Evolutionary conservation across 331 rosid genomes (phyloP), one percentile per base, ranked within the genome.

Genomic region (Quercus lobata): DNA sequence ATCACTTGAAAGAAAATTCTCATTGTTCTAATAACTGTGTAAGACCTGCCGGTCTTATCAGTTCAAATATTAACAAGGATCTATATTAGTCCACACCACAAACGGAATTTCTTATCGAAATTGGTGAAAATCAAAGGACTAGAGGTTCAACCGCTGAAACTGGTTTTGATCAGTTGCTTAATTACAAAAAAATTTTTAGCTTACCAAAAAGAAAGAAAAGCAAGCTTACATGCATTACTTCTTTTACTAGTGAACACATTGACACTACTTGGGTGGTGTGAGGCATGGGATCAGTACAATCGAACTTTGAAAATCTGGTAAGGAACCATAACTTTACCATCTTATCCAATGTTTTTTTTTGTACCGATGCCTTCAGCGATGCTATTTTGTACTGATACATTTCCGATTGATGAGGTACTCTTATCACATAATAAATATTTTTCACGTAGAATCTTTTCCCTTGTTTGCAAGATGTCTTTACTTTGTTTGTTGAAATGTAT

Each of bases 111-210:
- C 49, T 41, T 41, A 41, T 32, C 9, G 0, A 41, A 41, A 41
- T 41, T 41, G 49, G 49, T 41, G 11, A 41, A 41, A 41, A 41
- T 41, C 15, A 44, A 44, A 44, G 52, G 15, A 44, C 15, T 6
- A 44, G 52, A 8, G 1, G 15, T 44, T 44, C 52, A 10, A 11
- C 14, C 0, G 15, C 52, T 15, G 10, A 44, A 44, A 44, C 52
- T 11, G 3, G 3, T 44, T 44, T 44, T 25, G 94, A 94, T 77
- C 97, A 34, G 41, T 41, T 41, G 8, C 11, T 44, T 7, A 0
- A 15, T 44, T 44, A 0, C 14, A 14, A 41, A 8, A 41, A 41
- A 2, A 0, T 2, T 7, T 41, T 41, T 41, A 10, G 49, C 24
- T 22, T 22, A 22, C 24, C 24, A 22, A 22, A 22, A 22, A 22